Conservation (phyloP, 164 flowering plant species). For the Litsea cubeba region DNA sequence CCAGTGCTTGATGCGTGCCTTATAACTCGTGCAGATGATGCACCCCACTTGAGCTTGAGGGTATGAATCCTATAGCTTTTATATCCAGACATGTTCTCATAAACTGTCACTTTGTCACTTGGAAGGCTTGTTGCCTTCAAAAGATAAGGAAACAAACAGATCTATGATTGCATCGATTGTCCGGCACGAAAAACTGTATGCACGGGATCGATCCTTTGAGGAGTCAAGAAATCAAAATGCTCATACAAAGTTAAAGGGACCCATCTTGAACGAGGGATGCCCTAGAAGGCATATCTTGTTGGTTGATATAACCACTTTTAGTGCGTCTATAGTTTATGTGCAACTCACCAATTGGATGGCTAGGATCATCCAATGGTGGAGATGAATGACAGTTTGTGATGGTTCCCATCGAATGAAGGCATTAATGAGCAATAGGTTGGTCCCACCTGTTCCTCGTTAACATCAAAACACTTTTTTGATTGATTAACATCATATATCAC, state of each 20-base stretch:
- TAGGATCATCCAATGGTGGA: neutral
- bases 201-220: neutral
- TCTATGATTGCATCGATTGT: too few species aligned
- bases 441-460: neutral
- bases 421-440: too few species aligned
- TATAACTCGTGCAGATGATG: slow-evolving; percentile 93
- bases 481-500: neutral
- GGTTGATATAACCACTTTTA: too few species aligned
- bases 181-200: neutral
- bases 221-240: too few species aligned
- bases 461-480: neutral
- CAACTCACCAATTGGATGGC: neutral
- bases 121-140: neutral
- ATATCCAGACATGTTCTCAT: neutral
- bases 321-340: neutral
- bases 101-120: neutral
- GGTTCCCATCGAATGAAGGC: neutral
- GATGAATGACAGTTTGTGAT: neutral
- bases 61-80: slow-evolving; percentile 24
- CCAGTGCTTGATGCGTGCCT: slow-evolving; percentile 98
- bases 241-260: neutral
- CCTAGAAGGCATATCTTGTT: too few species aligned
- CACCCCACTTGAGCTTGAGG: slow-evolving; percentile 82
- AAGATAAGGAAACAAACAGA: neutral
- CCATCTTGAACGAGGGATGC: neutral